These are phyloP conservation scores for Warburgia ugandensis DNA, from an alignment of 164 flowering plant genomes.

Conservation along the genomic window DNA sequence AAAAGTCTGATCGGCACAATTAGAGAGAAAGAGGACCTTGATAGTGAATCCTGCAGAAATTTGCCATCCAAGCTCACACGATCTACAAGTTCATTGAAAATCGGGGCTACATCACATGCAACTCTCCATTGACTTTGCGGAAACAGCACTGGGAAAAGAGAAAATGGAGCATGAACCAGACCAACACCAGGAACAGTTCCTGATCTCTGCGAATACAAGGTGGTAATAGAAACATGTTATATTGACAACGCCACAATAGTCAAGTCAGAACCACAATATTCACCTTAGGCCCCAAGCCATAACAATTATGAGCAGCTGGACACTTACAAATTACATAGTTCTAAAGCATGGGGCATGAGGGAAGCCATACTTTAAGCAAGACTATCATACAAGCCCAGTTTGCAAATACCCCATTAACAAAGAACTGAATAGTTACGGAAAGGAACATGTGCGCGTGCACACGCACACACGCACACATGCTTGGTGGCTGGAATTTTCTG, in stretches of 20 bases:
- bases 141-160: conserved; percentile 67
- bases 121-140: conserved; percentile 65
- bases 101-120: conserved; percentile 86
- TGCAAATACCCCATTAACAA: too few species aligned
- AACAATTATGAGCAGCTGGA: background rate
- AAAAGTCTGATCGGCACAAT: background rate
- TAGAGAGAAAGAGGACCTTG: conserved; percentile 45
- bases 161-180: conserved; percentile 84
- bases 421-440: too few species aligned
- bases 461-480: too few species aligned
- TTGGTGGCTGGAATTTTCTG: too few species aligned
- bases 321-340: too few species aligned
- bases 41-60: conserved; percentile 72
- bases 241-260: background rate
- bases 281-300: background rate
- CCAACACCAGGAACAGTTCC: conserved; percentile 89
- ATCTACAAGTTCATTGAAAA: conserved; percentile 92
- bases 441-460: too few species aligned
- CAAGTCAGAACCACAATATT: background rate
- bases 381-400: too few species aligned
- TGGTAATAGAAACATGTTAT: conserved; percentile 7
- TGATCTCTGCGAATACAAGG: conserved; percentile 77
- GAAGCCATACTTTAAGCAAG: too few species aligned
- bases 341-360: too few species aligned
- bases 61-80: conserved; percentile 90